A percentile compares a stretch with the other conserved stretches of the same genome.
phyloP scores from a whole-genome alignment of 129 eudicot species.

The Saposhnikovia divaricata region DNA sequence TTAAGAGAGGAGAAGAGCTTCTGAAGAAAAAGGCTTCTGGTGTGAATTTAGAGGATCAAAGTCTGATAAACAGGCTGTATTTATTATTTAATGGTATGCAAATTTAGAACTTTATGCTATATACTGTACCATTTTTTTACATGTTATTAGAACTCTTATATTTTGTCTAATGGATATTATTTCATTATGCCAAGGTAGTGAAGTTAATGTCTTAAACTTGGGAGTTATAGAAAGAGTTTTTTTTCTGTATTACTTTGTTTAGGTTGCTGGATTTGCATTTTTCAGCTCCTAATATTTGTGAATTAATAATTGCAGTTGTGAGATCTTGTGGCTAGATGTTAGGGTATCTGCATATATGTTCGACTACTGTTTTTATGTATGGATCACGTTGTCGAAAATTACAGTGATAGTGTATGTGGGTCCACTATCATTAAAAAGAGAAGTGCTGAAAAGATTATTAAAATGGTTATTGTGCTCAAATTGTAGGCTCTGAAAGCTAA shows the following conservation, averaged over 20 bases:
- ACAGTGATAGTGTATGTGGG: background rate
- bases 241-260: background rate
- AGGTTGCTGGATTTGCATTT: background rate
- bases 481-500: background rate
- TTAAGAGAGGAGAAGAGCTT: slow-evolving; percentile 82
- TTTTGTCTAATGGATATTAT: background rate
- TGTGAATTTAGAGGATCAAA: slow-evolving; percentile 65
- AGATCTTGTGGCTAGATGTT: background rate
- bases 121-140: background rate
- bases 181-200: background rate
- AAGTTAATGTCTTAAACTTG: background rate
- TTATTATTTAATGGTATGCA: slow-evolving; percentile 73
- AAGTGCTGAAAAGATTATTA: background rate
- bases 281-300: background rate
- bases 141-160: background rate
- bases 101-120: slow-evolving; percentile 9
- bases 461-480: background rate
- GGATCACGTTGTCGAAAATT: background rate
- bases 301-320: background rate
- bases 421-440: background rate
- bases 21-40: slow-evolving; percentile 78
- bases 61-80: slow-evolving; percentile 62
- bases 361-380: background rate
- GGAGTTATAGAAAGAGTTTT: background rate
- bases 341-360: background rate